Conservation (phyloP, 1,284 basidiomycete genomes). For the Leccinum solheimii region DNA sequence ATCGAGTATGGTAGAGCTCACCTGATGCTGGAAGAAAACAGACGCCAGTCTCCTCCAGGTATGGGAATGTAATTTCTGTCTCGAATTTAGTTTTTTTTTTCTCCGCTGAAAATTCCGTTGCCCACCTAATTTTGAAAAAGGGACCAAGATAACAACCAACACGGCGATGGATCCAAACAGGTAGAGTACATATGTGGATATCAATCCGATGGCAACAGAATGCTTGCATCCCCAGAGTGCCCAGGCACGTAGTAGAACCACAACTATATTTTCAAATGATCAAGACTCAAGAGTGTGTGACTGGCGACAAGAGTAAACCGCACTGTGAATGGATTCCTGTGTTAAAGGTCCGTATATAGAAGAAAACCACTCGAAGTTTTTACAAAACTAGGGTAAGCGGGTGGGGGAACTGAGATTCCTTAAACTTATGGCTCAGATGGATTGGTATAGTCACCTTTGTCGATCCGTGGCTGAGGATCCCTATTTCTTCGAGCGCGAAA, state of each 20-base stretch:
- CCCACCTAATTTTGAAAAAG: background rate
- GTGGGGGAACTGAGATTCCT: background rate
- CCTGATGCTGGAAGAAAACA: background rate
- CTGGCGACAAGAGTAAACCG: background rate
- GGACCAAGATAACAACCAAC: background rate
- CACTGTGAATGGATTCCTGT: slow-evolving; percentile 17
- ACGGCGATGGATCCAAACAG: background rate
- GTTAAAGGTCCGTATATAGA: slow-evolving; percentile 1
- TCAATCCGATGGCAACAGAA: background rate
- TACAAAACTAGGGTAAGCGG: background rate
- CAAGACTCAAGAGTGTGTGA: background rate
- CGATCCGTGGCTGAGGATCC: background rate
- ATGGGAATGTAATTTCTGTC: background rate
- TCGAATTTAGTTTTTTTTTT: background rate
- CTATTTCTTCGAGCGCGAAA: slow-evolving; percentile 1
- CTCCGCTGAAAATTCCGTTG: background rate
- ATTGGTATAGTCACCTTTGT: background rate
- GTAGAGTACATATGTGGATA: slow-evolving; percentile 4
- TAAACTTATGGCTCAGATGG: background rate
- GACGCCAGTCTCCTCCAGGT: background rate
- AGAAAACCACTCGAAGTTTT: background rate
- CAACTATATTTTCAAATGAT: slow-evolving; percentile 1
- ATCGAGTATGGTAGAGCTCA: background rate
- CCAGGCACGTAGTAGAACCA: slow-evolving; percentile 19
- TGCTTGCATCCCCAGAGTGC: slow-evolving; percentile 18